These are phyloP conservation scores for Mallotus nudiflorus DNA, from an alignment of 345 rosid genomes.

Conservation along the genomic window DNA sequence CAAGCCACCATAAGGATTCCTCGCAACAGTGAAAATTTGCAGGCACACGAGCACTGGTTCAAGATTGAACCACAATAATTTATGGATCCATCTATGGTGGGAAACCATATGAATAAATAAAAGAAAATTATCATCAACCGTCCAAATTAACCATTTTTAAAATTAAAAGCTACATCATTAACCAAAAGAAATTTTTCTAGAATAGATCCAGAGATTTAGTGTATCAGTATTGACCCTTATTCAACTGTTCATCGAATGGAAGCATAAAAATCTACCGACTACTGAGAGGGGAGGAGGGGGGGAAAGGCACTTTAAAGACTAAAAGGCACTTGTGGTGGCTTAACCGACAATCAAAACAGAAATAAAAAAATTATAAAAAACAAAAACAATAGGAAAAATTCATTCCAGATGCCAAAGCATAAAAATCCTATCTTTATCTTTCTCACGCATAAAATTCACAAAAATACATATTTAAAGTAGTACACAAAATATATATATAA, in stretches of 20 bases:
- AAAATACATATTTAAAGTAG: background rate
- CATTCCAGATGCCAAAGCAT: constrained; percentile 2
- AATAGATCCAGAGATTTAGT: background rate
- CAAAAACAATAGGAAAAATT: background rate
- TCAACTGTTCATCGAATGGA: constrained; percentile 3
- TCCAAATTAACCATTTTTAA: background rate
- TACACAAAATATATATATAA: no score
- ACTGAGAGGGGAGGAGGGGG: background rate
- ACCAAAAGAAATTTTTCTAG: background rate
- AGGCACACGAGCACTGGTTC: background rate
- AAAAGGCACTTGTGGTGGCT: constrained; percentile 9
- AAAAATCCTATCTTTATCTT: background rate
- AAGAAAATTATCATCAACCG: background rate
- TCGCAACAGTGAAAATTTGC: background rate
- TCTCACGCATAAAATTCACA: no score
- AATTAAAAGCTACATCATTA: constrained; percentile 4
- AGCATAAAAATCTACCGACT: constrained; percentile 9
- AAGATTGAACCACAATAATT: background rate
- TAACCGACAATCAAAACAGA: constrained; percentile 5
- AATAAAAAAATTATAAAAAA: background rate
- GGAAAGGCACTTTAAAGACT: constrained; percentile 13
- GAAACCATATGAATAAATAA: background rate
- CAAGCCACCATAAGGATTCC: background rate
- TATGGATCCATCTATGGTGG: background rate
- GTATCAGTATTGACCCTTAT: background rate